These are phyloP conservation scores for Trematosphaeria pertusa DNA, from an alignment of 2,329 filamentous ascomycete genomes.

Conservation along the genomic window DNA sequence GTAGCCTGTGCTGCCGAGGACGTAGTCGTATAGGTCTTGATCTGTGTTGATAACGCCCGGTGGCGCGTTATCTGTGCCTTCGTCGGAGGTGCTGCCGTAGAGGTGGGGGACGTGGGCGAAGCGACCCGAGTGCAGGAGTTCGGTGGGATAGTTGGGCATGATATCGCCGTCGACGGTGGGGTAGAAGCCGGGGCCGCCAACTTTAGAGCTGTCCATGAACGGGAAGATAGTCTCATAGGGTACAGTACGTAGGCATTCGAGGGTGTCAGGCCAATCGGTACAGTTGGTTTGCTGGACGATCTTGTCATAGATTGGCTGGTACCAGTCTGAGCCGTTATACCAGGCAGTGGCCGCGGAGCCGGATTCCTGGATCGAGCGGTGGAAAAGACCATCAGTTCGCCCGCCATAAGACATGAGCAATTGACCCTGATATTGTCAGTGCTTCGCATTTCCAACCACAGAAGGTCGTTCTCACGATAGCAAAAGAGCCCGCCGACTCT, in stretches of 20 bases:
- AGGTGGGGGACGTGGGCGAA: conserved; percentile 71
- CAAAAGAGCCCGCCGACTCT: conserved; percentile 54
- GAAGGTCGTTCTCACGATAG: conserved; percentile 25
- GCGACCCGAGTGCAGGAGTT: conserved; percentile 62
- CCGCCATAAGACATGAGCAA: conserved; percentile 44
- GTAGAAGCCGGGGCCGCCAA: conserved; percentile 48
- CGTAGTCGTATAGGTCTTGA: conserved; percentile 52
- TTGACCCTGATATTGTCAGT: conserved; percentile 30
- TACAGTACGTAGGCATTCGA: conserved; percentile 63
- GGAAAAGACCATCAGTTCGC: conserved; percentile 43
- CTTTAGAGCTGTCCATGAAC: conserved; percentile 55
- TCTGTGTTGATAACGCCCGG: conserved; percentile 62
- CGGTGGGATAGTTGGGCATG: conserved; percentile 59
- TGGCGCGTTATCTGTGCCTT: conserved; percentile 66
- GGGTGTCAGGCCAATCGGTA: conserved; percentile 50
- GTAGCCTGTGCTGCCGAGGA: conserved; percentile 43
- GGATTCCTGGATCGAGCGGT: conserved; percentile 47
- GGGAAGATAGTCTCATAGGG: conserved; percentile 66
- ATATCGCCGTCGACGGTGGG: conserved; percentile 65
- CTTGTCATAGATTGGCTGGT: conserved; percentile 55
- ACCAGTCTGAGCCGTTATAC: conserved; percentile 52
- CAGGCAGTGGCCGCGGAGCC: conserved; percentile 48
- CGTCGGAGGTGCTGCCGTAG: conserved; percentile 70
- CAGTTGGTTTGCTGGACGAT: conserved; percentile 63
- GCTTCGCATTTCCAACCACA: neutral